phyloP scores from a whole-genome alignment of 129 eudicot species.

The Helichrysum umbraculigerum region DNA sequence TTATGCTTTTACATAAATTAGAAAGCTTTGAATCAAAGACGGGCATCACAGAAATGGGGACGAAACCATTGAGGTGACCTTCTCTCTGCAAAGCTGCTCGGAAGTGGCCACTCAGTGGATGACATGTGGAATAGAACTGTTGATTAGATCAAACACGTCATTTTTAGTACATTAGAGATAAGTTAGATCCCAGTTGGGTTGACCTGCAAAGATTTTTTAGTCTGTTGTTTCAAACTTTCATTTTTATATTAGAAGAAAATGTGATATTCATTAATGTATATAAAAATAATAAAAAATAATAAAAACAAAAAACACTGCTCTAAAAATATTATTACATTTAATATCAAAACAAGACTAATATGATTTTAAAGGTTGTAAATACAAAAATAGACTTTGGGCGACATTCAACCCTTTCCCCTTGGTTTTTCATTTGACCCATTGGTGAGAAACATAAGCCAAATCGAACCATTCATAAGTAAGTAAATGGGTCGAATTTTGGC shows the following conservation, averaged over 20 bases:
- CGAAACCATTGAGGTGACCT: conserved; percentile 55
- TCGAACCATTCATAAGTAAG: background rate
- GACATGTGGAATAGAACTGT: conserved; percentile 65
- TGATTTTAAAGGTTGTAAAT: background rate
- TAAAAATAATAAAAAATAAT: no score
- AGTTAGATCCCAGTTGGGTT: no score
- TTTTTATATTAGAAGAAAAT: no score
- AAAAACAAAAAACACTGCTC: no score
- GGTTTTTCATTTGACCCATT: background rate
- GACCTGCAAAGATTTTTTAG: background rate
- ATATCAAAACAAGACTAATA: background rate
- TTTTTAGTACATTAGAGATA: background rate
- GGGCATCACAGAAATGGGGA: conserved; percentile 65
- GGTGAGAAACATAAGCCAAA: background rate
- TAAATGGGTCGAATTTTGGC: background rate
- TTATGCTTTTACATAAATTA: conserved; percentile 71
- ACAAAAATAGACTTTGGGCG: background rate
- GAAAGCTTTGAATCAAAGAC: conserved; percentile 63
- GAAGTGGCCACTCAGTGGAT: conserved; percentile 88
- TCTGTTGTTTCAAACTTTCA: no score
- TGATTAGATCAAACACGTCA: conserved; percentile 21
- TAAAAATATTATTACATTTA: background rate
- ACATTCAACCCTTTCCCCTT: background rate
- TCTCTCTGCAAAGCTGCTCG: conserved; percentile 73
- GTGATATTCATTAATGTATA: background rate